These are phyloP conservation scores for Colletotrichum aenigma DNA, from an alignment of 2,329 filamentous ascomycete genomes.

Conservation along the genomic window DNA sequence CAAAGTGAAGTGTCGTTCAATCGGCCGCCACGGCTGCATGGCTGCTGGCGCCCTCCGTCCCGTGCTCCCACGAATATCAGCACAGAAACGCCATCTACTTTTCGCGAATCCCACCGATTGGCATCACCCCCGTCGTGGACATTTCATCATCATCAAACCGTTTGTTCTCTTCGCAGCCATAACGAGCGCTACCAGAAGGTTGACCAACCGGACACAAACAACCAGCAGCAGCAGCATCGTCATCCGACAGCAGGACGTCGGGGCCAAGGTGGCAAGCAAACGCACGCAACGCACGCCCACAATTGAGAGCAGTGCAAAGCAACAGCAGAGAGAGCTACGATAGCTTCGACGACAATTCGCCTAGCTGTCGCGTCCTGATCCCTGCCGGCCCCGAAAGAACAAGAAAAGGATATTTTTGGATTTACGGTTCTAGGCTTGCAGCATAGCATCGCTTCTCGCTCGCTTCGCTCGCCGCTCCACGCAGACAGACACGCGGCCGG, in stretches of 20 bases:
- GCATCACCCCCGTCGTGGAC: not conserved
- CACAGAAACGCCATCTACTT: not conserved
- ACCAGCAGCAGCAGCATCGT: not conserved
- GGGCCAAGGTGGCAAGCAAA: not conserved
- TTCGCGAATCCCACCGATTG: not conserved
- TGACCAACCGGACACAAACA: not conserved
- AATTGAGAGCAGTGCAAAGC: not conserved
- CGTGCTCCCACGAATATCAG: not conserved
- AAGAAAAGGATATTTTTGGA: constrained; percentile 14
- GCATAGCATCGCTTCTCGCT: not conserved
- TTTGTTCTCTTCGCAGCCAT: not conserved
- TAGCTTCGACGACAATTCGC: not conserved
- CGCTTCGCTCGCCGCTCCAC: not conserved
- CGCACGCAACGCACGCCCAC: not conserved
- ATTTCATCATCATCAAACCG: not conserved
- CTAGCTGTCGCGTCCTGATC: not conserved
- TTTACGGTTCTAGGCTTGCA: not conserved
- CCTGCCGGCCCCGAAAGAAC: not conserved
- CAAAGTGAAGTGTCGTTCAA: not conserved
- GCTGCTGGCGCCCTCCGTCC: not conserved
- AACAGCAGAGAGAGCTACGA: not conserved
- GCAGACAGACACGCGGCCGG: constrained; percentile 6
- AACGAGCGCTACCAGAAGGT: not conserved
- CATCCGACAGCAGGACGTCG: not conserved
- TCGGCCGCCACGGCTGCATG: not conserved